Conservation (phyloP, 176 grass and related monocot species). For the Elymus sibiricus region DNA sequence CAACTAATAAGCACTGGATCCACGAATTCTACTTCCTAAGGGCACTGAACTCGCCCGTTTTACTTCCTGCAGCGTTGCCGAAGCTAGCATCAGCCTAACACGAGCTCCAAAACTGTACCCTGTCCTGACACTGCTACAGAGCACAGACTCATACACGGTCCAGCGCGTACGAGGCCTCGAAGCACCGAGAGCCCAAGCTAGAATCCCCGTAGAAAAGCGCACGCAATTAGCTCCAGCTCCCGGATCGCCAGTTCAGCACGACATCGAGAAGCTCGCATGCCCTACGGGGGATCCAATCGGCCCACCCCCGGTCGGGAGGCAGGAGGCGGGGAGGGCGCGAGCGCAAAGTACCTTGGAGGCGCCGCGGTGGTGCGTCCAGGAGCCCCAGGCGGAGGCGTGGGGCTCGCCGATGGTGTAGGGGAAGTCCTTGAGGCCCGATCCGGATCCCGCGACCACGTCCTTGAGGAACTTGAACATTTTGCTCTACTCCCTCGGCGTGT, state of each 20-base stretch:
- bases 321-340: background rate
- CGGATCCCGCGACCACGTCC: constrained; percentile 95
- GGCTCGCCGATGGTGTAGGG: constrained; percentile 95
- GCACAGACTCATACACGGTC: background rate
- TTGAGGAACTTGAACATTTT: constrained; percentile 98
- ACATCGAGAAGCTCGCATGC: background rate
- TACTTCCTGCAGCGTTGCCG: background rate
- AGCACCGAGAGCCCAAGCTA: background rate
- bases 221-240: background rate
- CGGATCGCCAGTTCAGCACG: background rate
- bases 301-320: background rate
- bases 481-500: constrained; percentile 6
- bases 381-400: constrained; percentile 83
- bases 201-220: background rate
- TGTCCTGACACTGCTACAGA: background rate
- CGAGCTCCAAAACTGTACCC: background rate
- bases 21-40: constrained; percentile 6
- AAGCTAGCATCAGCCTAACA: constrained; percentile 6
- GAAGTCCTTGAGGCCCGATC: constrained; percentile 90
- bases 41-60: background rate
- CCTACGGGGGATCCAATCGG: constrained; percentile 7
- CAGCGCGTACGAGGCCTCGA: background rate
- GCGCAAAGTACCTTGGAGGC: constrained; percentile 59
- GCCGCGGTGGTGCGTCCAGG: constrained; percentile 92
- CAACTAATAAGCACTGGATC: constrained; percentile 2